phyloP scores from a whole-genome alignment of 805 yeast species.

The Cyberlindnera bimundalis region DNA sequence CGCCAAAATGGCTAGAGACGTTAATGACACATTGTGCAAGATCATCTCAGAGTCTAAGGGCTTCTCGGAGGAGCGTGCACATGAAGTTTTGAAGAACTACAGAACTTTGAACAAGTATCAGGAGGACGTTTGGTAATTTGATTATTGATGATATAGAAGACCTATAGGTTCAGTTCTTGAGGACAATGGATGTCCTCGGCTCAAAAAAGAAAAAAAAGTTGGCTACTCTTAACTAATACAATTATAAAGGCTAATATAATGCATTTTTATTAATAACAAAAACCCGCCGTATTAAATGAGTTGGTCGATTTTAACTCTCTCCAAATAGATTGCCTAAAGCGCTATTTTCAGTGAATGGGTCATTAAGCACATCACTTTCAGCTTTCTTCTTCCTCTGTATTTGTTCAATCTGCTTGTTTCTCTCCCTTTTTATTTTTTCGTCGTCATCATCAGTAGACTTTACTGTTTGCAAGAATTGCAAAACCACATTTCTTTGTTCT shows the following conservation, averaged over 20 bases:
- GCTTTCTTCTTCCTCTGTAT: slow-evolving; percentile 46
- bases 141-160: not conserved
- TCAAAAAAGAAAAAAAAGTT: not conserved
- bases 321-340: slow-evolving; percentile 60
- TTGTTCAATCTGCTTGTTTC: slow-evolving; percentile 53
- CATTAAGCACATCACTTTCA: slow-evolving; percentile 58
- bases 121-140: slow-evolving; percentile 92
- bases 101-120: slow-evolving; percentile 87
- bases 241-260: not conserved
- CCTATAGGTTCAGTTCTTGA: not conserved
- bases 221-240: not conserved
- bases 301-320: slow-evolving; percentile 23
- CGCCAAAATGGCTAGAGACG: slow-evolving; percentile 91
- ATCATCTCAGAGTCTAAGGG: slow-evolving; percentile 62
- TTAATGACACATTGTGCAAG: slow-evolving; percentile 61
- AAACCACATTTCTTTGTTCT: slow-evolving; percentile 75
- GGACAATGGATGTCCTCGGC: not conserved
- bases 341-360: slow-evolving; percentile 69
- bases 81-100: slow-evolving; percentile 71
- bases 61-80: slow-evolving; percentile 65
- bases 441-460: slow-evolving; percentile 47
- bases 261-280: too few species aligned
- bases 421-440: slow-evolving; percentile 41
- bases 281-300: too few species aligned
- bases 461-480: slow-evolving; percentile 69